These are phyloP conservation scores for Cladosporium velox DNA, from an alignment of 2,329 filamentous ascomycete genomes.

Conservation along the genomic window DNA sequence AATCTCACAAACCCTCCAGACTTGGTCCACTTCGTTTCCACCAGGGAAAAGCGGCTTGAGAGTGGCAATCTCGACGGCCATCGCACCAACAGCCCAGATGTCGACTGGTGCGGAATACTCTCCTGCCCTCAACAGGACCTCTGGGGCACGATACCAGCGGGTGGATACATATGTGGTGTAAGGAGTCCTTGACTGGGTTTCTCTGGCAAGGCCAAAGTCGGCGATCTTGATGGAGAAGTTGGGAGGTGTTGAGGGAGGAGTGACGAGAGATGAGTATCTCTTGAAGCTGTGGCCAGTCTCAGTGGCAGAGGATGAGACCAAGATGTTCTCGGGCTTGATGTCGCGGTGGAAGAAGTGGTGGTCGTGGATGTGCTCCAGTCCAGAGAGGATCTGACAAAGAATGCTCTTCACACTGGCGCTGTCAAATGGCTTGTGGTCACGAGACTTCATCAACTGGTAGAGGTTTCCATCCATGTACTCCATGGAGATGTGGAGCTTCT, in stretches of 20 bases:
- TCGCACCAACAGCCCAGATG: slow-evolving; percentile 97
- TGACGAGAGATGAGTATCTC: slow-evolving; percentile 89
- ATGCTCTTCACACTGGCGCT: slow-evolving; percentile 95
- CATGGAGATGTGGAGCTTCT: slow-evolving; percentile 97
- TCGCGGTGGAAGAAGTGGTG: slow-evolving; percentile 98
- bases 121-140: slow-evolving; percentile 88
- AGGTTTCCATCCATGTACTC: slow-evolving; percentile 99
- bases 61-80: slow-evolving; percentile 97
- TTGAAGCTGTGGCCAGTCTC: slow-evolving; percentile 85
- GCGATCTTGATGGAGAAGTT: slow-evolving; percentile 97
- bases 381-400: slow-evolving; percentile 92
- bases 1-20: slow-evolving; percentile 98
- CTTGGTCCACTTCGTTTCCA: slow-evolving; percentile 97
- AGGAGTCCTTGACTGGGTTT: slow-evolving; percentile 92
- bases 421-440: slow-evolving; percentile 92
- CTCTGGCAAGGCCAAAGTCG: slow-evolving; percentile 94
- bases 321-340: slow-evolving; percentile 98
- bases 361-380: slow-evolving; percentile 94
- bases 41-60: slow-evolving; percentile 96
- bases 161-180: slow-evolving; percentile 99
- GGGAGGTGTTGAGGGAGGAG: slow-evolving; percentile 90
- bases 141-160: slow-evolving; percentile 90
- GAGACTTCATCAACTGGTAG: slow-evolving; percentile 97
- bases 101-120: slow-evolving; percentile 98
- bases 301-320: slow-evolving; percentile 86